Evolutionary conservation across 2,329 filamentous ascomycete genomes (phyloP), one percentile per base, ranked within the genome.

Genomic region (Pyricularia sp.): DNA sequence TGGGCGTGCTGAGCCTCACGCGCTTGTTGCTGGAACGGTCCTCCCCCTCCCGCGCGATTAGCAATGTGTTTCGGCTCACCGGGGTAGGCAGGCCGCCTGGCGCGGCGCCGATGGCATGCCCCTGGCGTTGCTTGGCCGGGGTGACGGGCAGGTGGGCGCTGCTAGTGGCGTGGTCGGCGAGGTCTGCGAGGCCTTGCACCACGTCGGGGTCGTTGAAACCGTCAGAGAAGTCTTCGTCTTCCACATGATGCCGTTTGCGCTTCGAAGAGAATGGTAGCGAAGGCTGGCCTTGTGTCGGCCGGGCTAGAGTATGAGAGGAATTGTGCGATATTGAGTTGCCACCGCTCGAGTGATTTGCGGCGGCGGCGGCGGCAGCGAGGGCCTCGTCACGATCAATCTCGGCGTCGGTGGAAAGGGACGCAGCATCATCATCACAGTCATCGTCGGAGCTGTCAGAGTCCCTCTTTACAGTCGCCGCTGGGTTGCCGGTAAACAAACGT

Each of bases 171-270:
- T 33, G 26, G 12, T 68, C 67, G 58, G 67, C 36, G 20, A 68
- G 58, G 14, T 63, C 67, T 12, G 23, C 55, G 17, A 68, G 58
- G 26, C 23, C 10, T 4, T 59, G 58, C 30, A 50, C 67, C 33
- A 68, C 33, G 12, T 68, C 67, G 2, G 67, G 64, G 67, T 63
- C 66, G 55, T 64, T 36, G 58, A 68, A 64, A n/a, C 36, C 67
- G 31, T 68, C 67, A 11, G 66, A 67, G 28, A 61, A 67, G 14
- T 68, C 50, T 17, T 67, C 66, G 12, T 64, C 59, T 25, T 68
- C 9, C 55, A n/a, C 6, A 50, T 25, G 28, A n/a, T 65, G 30
- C 31, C 65, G 65, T 20, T 64, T 68, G 30, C 67, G 67, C 67
- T 68, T 68, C 2, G 58, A 28, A 5, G 23, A 26, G 9, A 20